Conservation (phyloP, 257 asterid genomes). For the Solanum boliviense region DNA sequence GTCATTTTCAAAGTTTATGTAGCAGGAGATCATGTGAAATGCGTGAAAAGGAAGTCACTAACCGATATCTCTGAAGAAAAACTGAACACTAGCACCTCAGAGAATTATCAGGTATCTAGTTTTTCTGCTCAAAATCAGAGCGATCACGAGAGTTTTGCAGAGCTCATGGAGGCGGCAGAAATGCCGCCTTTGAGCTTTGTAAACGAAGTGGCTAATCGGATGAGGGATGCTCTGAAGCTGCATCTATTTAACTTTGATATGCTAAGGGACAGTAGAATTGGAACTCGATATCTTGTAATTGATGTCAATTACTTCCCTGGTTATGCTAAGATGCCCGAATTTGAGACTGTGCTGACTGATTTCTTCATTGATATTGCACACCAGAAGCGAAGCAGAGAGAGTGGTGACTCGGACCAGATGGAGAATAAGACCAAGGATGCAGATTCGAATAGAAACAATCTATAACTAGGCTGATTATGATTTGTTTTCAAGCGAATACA, state of each 20-base stretch:
- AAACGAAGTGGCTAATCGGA: conserved; percentile 38
- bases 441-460: not conserved
- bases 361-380: conserved; percentile 49
- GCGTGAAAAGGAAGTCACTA: conserved; percentile 60
- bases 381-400: not conserved
- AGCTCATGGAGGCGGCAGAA: conserved; percentile 29
- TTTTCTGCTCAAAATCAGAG: conserved; percentile 21
- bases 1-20: conserved; percentile 76
- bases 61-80: conserved; percentile 36
- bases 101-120: conserved; percentile 61
- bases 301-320: conserved; percentile 88
- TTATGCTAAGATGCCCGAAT: conserved; percentile 59
- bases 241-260: conserved; percentile 72
- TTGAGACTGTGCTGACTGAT: conserved; percentile 47
- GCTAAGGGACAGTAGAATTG: conserved; percentile 44
- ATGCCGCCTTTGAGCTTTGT: conserved; percentile 51
- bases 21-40: conserved; percentile 47
- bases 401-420: not conserved
- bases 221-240: conserved; percentile 52
- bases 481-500: not conserved
- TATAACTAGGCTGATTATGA: not conserved
- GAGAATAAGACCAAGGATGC: not conserved
- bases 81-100: conserved; percentile 2
- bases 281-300: conserved; percentile 46
- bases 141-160: conserved; percentile 10